Conservation (phyloP, 2,329 filamentous ascomycete species). For the Nannizzia gypsea region DNA sequence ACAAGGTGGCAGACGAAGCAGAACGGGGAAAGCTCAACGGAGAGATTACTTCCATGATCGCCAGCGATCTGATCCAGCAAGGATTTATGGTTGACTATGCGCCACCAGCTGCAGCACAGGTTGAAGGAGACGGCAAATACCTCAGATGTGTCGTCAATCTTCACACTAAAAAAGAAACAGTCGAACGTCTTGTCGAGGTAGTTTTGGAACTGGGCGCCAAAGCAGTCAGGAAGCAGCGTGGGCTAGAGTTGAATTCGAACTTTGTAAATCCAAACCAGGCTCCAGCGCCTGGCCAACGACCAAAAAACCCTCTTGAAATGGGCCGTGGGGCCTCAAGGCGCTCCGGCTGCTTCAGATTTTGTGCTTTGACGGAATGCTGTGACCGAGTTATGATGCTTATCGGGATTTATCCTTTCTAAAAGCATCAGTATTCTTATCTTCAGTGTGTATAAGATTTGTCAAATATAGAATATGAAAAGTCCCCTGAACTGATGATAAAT, state of each 20-base stretch:
- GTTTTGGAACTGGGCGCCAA: conserved; percentile 40
- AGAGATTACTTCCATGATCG: conserved; percentile 44
- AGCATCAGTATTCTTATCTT: neutral
- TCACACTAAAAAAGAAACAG: conserved; percentile 46
- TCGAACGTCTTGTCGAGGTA: conserved; percentile 50
- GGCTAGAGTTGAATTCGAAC: conserved; percentile 2
- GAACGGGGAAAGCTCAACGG: conserved; percentile 40
- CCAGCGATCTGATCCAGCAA: conserved; percentile 41
- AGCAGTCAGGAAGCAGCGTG: conserved; percentile 19
- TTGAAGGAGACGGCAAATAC: conserved; percentile 49
- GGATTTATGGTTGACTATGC: conserved; percentile 63
- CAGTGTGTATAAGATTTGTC: neutral
- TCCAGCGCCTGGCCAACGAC: neutral
- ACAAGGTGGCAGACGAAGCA: conserved; percentile 23
- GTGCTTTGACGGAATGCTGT: neutral
- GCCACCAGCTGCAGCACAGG: conserved; percentile 39
- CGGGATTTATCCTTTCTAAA: neutral
- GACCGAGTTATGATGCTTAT: neutral
- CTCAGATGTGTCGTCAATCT: conserved; percentile 59
- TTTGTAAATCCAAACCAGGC: conserved; percentile 1
- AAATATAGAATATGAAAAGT: neutral
- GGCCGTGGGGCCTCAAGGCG: conserved; percentile 23
- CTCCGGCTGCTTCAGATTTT: neutral
- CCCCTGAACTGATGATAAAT: neutral
- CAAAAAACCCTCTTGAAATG: conserved; percentile 22